Evolutionary conservation across 805 yeast genomes (phyloP).

Genomic region (Kluyveromyces dobzhanskii): DNA sequence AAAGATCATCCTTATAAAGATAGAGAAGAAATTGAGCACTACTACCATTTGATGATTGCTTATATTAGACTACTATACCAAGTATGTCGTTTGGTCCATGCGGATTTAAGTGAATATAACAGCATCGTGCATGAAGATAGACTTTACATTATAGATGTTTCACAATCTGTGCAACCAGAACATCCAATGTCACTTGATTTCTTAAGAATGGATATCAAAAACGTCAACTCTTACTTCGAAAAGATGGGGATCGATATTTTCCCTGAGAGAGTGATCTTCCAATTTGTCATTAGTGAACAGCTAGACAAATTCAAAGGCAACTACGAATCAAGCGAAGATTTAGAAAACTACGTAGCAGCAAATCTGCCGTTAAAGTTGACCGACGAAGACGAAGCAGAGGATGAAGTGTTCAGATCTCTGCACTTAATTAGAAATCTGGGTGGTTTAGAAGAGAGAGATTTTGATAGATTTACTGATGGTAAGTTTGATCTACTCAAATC

Average conservation of each 20-base stretch:
- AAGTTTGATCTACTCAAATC: slow-evolving; percentile 70
- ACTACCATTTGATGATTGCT: slow-evolving; percentile 71
- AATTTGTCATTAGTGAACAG: slow-evolving; percentile 53
- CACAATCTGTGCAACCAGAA: slow-evolving; percentile 95
- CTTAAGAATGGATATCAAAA: slow-evolving; percentile 94
- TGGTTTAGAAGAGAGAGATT: slow-evolving; percentile 85
- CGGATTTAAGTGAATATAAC: slow-evolving; percentile 93
- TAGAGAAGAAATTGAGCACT: slow-evolving; percentile 53
- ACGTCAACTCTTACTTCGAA: slow-evolving; percentile 80
- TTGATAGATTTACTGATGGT: slow-evolving; percentile 68
- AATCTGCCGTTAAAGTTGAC: slow-evolving; percentile 48
- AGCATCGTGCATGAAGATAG: slow-evolving; percentile 73
- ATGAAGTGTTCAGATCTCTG: slow-evolving; percentile 77
- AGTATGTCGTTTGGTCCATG: slow-evolving; percentile 86
- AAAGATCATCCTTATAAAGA: slow-evolving; percentile 72
- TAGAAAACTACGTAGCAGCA: slow-evolving; percentile 32
- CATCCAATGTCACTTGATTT: slow-evolving; percentile 96
- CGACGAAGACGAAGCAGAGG: slow-evolving; percentile 56
- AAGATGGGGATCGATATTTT: slow-evolving; percentile 67
- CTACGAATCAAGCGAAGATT: slow-evolving; percentile 24
- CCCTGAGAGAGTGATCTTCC: slow-evolving; percentile 75
- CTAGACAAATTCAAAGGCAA: slow-evolving; percentile 35
- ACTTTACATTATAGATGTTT: slow-evolving; percentile 87
- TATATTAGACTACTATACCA: slow-evolving; percentile 85
- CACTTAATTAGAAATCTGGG: slow-evolving; percentile 73